phyloP scores from a whole-genome alignment of 1,139 yeast species.

The Kodamaea fungicola region DNA sequence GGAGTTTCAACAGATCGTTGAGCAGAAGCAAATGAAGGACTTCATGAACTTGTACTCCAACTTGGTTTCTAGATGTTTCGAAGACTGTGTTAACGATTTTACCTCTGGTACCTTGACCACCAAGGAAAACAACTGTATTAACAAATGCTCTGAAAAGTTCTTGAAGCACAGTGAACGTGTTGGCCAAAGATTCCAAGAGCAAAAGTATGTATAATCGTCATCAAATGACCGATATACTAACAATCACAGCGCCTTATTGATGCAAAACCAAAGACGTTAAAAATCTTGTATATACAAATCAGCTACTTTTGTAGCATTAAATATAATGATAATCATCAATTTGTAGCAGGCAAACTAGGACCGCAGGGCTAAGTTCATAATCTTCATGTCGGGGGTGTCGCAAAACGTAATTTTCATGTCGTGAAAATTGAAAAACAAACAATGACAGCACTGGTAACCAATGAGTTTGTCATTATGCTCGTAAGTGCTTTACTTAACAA shows the following conservation, averaged over 20 bases:
- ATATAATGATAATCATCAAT: too few species aligned
- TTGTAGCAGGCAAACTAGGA: too few species aligned
- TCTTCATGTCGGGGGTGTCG: too few species aligned
- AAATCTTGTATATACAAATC: conserved; percentile 3
- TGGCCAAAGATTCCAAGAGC: conserved; percentile 98
- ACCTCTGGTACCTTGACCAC: conserved; percentile 83
- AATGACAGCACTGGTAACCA: conserved; percentile 10
- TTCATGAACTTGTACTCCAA: conserved; percentile 95
- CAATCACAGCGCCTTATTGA: conserved; percentile 40
- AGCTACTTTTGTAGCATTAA: too few species aligned
- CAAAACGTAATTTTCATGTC: too few species aligned
- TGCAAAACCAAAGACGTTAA: conserved; percentile 44
- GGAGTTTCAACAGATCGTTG: conserved; percentile 91
- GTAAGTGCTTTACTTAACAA: conserved; percentile 31
- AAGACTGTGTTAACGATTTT: conserved; percentile 96
- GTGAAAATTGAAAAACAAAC: not conserved
- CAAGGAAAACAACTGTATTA: conserved; percentile 81
- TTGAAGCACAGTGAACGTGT: conserved; percentile 97
- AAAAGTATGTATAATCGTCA: conserved; percentile 44
- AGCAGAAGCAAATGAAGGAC: conserved; percentile 97
- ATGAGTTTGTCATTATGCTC: conserved; percentile 22
- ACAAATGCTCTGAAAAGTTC: conserved; percentile 95
- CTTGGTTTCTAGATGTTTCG: conserved; percentile 93
- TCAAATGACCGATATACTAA: conserved; percentile 18
- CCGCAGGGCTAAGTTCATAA: too few species aligned